A percentile compares a stretch with the other conserved stretches of the same genome.
These are phyloP conservation scores for Acanthamoeba sp. DNA, from an alignment of 208 protist genomes.

Conservation along the genomic window DNA sequence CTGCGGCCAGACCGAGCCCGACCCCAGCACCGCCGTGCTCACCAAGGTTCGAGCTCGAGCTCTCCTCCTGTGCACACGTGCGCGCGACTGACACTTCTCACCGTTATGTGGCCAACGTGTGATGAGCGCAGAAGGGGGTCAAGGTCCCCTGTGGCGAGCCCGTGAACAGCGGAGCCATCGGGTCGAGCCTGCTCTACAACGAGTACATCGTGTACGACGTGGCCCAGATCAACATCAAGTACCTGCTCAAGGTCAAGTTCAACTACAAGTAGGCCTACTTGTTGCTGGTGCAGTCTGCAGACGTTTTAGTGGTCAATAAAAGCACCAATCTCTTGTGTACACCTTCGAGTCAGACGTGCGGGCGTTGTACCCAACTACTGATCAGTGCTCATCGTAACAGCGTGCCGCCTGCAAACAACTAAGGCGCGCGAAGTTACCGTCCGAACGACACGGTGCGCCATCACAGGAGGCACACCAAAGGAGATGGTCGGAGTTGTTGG, in stretches of 20 bases:
- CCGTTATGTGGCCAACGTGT: not conserved
- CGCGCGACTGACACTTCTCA: not conserved
- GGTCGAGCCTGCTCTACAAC: slow-evolving; percentile 76
- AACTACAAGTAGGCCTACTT: slow-evolving; percentile 2
- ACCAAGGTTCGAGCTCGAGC: not conserved
- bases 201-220: slow-evolving; percentile 81
- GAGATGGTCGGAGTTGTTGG: no score
- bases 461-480: no score
- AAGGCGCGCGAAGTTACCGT: no score
- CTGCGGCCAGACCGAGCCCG: slow-evolving; percentile 10
- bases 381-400: no score
- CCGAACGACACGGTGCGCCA: no score
- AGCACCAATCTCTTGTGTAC: no score
- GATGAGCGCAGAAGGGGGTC: not conserved
- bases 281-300: no score
- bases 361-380: no score
- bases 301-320: not conserved
- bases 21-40: slow-evolving; percentile 28
- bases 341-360: no score
- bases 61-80: no score
- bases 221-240: slow-evolving; percentile 72
- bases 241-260: slow-evolving; percentile 67
- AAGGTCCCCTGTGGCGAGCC: slow-evolving; percentile 67
- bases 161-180: not conserved
- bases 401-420: no score